A percentile compares a stretch with the other conserved stretches of the same genome.
Conservation (phyloP, 2,329 filamentous ascomycete genomes). For the Aureobasidium sp. region DNA sequence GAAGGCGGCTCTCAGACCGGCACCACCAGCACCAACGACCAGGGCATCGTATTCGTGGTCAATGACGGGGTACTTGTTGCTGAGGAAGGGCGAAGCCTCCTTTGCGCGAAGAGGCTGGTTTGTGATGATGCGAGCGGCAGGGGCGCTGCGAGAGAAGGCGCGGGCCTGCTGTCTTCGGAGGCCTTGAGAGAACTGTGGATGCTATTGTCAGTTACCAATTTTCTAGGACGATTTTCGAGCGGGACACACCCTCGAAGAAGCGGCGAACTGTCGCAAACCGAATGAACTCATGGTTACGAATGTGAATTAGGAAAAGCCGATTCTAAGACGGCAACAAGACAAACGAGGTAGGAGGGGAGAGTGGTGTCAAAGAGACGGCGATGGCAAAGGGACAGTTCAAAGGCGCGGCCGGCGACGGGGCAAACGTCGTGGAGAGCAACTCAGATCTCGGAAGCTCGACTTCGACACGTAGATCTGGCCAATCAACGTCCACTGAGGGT, state of each 20-base stretch:
- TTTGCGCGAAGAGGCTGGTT: constrained; percentile 83
- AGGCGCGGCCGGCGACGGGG: constrained; percentile 6
- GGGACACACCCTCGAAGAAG: constrained; percentile 22
- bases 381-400: not conserved
- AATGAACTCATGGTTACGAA: constrained; percentile 27
- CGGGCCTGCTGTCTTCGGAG: constrained; percentile 45
- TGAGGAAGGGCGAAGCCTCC: constrained; percentile 80
- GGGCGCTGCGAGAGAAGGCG: constrained; percentile 79
- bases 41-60: constrained; percentile 99
- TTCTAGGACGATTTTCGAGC: constrained; percentile 5
- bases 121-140: constrained; percentile 76
- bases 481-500: not conserved
- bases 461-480: not conserved
- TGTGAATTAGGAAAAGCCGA: constrained; percentile 4
- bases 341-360: not conserved
- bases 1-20: constrained; percentile 74
- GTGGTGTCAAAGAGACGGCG: not conserved
- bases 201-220: not conserved
- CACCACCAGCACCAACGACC: constrained; percentile 78
- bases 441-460: not conserved
- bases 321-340: not conserved
- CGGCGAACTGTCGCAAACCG: constrained; percentile 27
- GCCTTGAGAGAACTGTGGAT: constrained; percentile 16
- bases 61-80: constrained; percentile 90
- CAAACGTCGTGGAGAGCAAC: not conserved